Evolutionary conservation across 2,329 filamentous ascomycete genomes (phyloP).

Genomic region (Malbranchea cinnamomea): DNA sequence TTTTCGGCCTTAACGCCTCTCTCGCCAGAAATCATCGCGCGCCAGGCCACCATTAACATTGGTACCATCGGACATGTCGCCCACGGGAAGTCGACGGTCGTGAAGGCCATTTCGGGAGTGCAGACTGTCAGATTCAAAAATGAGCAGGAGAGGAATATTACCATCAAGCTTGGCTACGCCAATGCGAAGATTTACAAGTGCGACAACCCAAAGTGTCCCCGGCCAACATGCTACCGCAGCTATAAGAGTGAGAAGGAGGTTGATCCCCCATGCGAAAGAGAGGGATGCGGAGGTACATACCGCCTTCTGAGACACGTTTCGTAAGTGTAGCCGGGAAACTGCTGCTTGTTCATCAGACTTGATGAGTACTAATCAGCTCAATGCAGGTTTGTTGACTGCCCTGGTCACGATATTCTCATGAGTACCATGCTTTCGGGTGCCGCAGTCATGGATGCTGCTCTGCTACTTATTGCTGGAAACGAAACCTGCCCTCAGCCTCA

Average conservation of each 20-base stretch:
- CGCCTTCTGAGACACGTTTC: conserved; percentile 81
- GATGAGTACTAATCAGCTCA: conserved; percentile 1
- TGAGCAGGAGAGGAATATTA: conserved; percentile 97
- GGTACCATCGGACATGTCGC: conserved; percentile 97
- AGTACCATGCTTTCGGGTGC: conserved; percentile 99
- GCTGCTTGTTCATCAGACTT: conserved; percentile 8
- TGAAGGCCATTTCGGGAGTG: conserved; percentile 97
- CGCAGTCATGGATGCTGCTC: conserved; percentile 96
- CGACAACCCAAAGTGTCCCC: conserved; percentile 77
- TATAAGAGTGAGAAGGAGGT: conserved; percentile 99
- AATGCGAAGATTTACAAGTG: conserved; percentile 99
- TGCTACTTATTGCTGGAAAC: conserved; percentile 93
- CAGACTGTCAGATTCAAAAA: conserved; percentile 99
- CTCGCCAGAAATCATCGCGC: conserved; percentile 90
- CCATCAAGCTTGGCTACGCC: conserved; percentile 98
- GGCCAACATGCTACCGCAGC: conserved; percentile 88
- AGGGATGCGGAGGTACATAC: conserved; percentile 80
- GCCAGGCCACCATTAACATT: conserved; percentile 98
- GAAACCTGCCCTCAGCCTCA: conserved; percentile 97
- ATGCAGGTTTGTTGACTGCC: conserved; percentile 84
- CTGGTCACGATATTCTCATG: conserved; percentile 99
- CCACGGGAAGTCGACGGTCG: conserved; percentile 96
- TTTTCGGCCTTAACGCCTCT: conserved; percentile 66
- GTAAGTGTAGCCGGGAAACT: no score
- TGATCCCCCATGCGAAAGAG: conserved; percentile 86